A percentile compares a stretch with the other conserved stretches of the same genome.
Evolutionary conservation across 768 basidiomycete genomes (phyloP).

Genomic region (Phanerodontia chrysosporium): DNA sequence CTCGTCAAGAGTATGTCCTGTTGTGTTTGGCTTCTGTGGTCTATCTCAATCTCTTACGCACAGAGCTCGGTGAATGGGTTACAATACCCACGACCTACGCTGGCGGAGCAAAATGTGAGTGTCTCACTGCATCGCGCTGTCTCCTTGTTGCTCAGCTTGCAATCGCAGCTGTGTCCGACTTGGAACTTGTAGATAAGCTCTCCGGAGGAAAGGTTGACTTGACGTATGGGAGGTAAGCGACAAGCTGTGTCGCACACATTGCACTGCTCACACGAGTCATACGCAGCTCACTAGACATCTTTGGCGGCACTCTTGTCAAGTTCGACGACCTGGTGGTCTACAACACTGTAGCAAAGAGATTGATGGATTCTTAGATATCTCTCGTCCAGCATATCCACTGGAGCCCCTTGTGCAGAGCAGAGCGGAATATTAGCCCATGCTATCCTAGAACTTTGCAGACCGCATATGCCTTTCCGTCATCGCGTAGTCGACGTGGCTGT

Average conservation of each 20-base stretch:
- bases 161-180: slow-evolving; percentile 66
- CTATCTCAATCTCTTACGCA: background rate
- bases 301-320: slow-evolving; percentile 60
- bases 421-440: background rate
- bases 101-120: slow-evolving; percentile 84
- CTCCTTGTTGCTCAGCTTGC: background rate
- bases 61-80: slow-evolving; percentile 90
- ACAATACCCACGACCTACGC: slow-evolving; percentile 93
- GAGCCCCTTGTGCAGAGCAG: background rate
- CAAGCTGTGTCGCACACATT: background rate
- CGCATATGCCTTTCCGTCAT: slow-evolving; percentile 17
- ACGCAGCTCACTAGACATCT: slow-evolving; percentile 62
- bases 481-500: slow-evolving; percentile 26
- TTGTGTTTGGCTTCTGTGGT: background rate
- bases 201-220: slow-evolving; percentile 83
- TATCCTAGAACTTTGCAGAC: background rate
- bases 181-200: slow-evolving; percentile 73
- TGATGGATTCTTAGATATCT: background rate
- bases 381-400: background rate
- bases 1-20: slow-evolving; percentile 65
- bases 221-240: slow-evolving; percentile 72
- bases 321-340: slow-evolving; percentile 49
- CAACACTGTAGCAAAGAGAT: slow-evolving; percentile 11
- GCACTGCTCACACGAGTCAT: background rate
- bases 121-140: background rate